Base-by-base conservation (phyloP, 164 flowering plant species). In the Stephania yunnanensis region DNA sequence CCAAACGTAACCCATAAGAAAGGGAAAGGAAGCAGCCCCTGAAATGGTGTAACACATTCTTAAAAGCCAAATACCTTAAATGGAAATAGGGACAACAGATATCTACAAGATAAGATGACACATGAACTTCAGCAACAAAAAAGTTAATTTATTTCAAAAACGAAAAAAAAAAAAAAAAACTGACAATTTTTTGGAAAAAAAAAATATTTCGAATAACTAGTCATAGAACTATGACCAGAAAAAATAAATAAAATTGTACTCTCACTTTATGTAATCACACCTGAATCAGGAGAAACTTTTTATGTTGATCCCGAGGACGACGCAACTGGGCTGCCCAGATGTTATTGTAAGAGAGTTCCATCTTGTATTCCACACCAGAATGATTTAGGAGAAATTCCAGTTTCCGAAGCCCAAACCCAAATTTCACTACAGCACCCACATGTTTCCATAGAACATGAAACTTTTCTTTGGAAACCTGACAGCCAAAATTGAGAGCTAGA, bases 301-400 rank as follows among this genome's bases (percentile, higher is more conserved):
- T 52, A 31, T 48, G 10, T 78, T 66, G 82, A 68, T 78, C 74
- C 46, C 69, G 80, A 52, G 91, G 86, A 31, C 76, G 77, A 71
- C 83, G 85, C 8, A 89, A 82, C 80, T 86, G 85, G 71, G 90
- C 80, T 81, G 87, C 88, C 92, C 92, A 89, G 72, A 91, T 84
- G 68, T 78, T 86, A 48, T 88, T 91, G 75, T 86, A 88, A 48
- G 80, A 84, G 31, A 91, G 87, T 71, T 88, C 83, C 61, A 83
- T 80, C 74, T 76, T 78, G 50, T 80, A 83, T 0, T 72, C 71
- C 25, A 64, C 65, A 68, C 61, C 44, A 19, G 3, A 10, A 61
- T 63, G 36, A 31, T 72, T n/a, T 17, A 83, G 61, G 31, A 75
- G 45, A 75, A 83, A 80, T 71, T 70, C 58, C 42, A 83, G 10